Evolutionary conservation across 2,329 filamentous ascomycete genomes (phyloP).

Genomic region (Xenoacremonium recifei): DNA sequence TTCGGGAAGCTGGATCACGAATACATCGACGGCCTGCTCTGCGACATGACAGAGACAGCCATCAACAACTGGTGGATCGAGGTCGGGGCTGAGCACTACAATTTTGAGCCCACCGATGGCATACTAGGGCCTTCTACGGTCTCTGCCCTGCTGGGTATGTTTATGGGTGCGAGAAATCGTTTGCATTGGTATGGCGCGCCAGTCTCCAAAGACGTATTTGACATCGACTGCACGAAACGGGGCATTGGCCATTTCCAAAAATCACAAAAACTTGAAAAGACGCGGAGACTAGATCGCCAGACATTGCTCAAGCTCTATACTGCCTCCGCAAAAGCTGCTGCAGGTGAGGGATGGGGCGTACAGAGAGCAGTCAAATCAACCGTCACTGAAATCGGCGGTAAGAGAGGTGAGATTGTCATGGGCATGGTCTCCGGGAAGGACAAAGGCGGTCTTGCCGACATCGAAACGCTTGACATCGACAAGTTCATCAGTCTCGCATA

Average conservation of each 20-base stretch:
- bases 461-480: constrained; percentile 89
- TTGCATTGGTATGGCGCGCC: constrained; percentile 82
- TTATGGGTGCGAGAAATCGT: constrained; percentile 87
- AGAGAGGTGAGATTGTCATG: constrained; percentile 91
- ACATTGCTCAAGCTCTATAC: constrained; percentile 80
- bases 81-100: constrained; percentile 88
- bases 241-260: constrained; percentile 91
- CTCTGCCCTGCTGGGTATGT: constrained; percentile 78
- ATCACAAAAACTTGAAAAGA: constrained; percentile 74
- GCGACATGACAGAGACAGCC: constrained; percentile 87
- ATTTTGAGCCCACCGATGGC: constrained; percentile 87
- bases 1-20: constrained; percentile 86
- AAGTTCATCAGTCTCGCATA: constrained; percentile 74
- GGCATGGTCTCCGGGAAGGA: constrained; percentile 88
- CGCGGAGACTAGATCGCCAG: constrained; percentile 76
- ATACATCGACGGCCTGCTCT: constrained; percentile 89
- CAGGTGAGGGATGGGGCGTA: constrained; percentile 88
- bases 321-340: constrained; percentile 85
- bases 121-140: constrained; percentile 91
- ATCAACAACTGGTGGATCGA: constrained; percentile 96
- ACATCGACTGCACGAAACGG: constrained; percentile 76
- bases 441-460: constrained; percentile 85
- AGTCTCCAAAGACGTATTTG: constrained; percentile 88
- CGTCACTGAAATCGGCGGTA: constrained; percentile 88
- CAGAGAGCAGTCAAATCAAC: constrained; percentile 93